These are phyloP conservation scores for Phytophthora meadii DNA, from an alignment of 352 stramenopile species.

Conservation along the genomic window DNA sequence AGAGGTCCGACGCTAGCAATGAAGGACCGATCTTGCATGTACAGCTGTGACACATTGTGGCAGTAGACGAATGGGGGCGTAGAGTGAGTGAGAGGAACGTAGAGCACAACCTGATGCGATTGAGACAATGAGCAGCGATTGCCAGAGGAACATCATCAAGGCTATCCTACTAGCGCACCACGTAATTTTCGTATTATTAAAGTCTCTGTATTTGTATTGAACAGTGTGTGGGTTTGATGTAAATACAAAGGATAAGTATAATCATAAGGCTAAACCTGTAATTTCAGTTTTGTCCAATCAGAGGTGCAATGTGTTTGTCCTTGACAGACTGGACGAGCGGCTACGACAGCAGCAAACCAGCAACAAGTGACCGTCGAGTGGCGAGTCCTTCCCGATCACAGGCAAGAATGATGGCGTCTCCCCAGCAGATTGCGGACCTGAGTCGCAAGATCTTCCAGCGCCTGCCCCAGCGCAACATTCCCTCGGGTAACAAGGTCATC, in stretches of 20 bases:
- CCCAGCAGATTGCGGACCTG: constrained; percentile 79
- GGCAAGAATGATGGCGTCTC: constrained; percentile 43
- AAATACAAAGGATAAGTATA: background rate
- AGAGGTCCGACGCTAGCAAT: constrained; percentile 95
- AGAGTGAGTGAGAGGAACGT: background rate
- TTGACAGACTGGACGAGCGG: constrained; percentile 31
- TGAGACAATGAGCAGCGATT: constrained; percentile 15
- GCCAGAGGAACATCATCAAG: constrained; percentile 25
- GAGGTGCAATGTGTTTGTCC: background rate
- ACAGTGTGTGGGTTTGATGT: background rate
- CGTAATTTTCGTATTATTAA: constrained; percentile 6
- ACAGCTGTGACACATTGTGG: constrained; percentile 82
- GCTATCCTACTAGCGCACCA: constrained; percentile 7
- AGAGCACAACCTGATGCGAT: constrained; percentile 5
- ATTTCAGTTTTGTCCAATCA: constrained; percentile 24
- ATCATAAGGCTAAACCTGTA: background rate
- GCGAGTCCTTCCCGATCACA: constrained; percentile 6
- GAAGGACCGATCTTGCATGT: constrained; percentile 93
- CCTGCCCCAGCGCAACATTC: constrained; percentile 79
- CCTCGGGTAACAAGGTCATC: constrained; percentile 90
- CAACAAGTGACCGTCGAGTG: constrained; percentile 2
- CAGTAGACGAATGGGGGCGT: constrained; percentile 3
- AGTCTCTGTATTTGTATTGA: constrained; percentile 5
- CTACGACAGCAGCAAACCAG: constrained; percentile 27
- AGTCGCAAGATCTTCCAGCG: constrained; percentile 91